Base-by-base conservation (phyloP, 129 eudicot species). In the Ambrosia artemisiifolia region DNA sequence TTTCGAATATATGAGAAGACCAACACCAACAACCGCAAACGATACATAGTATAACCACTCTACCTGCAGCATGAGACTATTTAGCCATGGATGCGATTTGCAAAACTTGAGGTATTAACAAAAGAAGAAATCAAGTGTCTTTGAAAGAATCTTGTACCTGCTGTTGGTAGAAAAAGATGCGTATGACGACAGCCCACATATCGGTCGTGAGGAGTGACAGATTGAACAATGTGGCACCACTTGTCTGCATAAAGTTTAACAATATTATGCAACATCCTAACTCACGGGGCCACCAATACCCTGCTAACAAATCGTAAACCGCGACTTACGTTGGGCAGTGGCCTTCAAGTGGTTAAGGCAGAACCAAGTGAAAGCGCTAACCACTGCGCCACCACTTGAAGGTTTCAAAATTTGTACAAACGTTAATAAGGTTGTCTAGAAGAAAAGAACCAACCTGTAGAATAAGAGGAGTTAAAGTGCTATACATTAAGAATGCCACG, bases 181-280 rank as follows among this genome's bases (percentile, higher is more conserved):
- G 91, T 61, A 89, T 71, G 72, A 81, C 68, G 30, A 93, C 98
- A 57, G 88, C 98, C 98, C 98, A 93, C 98, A 89, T 87, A 78
- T 93, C 98, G 48, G 96, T 87, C 19, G 98, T 93, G 50, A 93
- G 85, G 47, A 87, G 78, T 34, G 98, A 93, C 35, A 93, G 91
- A 79, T 93, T 89, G 83, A 89, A 84, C 80, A 93, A 42, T 46
- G 96, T 84, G 43, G 98, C 59, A 50, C 98, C 98, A 65, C 96
- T 76, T 76, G 73, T 49, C 98, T 93, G 87, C 59, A 67, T 40
- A 19, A 8, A 40, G n/a, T 67, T 24, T 7, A 75, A 6, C 17
- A 30, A 7, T 17, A 55, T 47, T 63, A 77, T 17, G 20, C 17
- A 17, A 62, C 44, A 6, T 13, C 42, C 24, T 35, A 28, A 9